Evolutionary conservation across 176 grass and related monocot genomes (phyloP), one percentile per base, ranked within the genome.

Genomic region (Bothriochloa decipiens): DNA sequence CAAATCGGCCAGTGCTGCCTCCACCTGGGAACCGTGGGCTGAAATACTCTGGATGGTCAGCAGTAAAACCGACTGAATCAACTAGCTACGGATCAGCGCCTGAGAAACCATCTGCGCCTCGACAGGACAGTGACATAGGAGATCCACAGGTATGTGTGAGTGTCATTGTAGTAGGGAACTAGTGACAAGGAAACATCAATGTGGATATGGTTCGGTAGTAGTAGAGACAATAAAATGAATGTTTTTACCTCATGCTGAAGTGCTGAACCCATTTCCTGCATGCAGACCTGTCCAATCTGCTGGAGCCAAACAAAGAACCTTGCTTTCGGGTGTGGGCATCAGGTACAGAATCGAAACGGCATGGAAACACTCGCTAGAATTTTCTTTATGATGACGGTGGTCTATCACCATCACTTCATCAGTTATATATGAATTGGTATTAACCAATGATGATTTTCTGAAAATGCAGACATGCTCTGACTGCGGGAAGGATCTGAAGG

Each of bases 311-410:
- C 46, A 15, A 97, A 94, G 74, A 78, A 97, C 73, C 90, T 94
- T 52, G 95, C 95, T 82, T 94, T 97, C 66, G 90, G 92, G 14
- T 97, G 92, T 72, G 90, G 90, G 14, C 95, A 97, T 89, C 95
- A 94, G 95, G 95, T 97, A 92, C 3, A 2, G 15, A 10, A 75
- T 27, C 11, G 23, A 58, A 58, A 52, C 9, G 10, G 6, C 12
- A 37, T 43, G 15, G 36, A 76, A 32, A 58, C 20, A 2, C 32
- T 49, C 6, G 17, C 20, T 69, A 9, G 84, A 57, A 11, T 79
- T 65, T 14, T 18, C 58, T 64, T 13, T 45, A 5, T 37, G 3
- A 35, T 36, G 49, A 42, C 12, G 36, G 18, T 71, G 32, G 12
- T 52, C 2, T 9, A n/a, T 69, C 66, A 64, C 28, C 10, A 6